These are phyloP conservation scores for Boletus vinaceobasis DNA, from an alignment of 768 basidiomycete genomes.

Conservation along the genomic window DNA sequence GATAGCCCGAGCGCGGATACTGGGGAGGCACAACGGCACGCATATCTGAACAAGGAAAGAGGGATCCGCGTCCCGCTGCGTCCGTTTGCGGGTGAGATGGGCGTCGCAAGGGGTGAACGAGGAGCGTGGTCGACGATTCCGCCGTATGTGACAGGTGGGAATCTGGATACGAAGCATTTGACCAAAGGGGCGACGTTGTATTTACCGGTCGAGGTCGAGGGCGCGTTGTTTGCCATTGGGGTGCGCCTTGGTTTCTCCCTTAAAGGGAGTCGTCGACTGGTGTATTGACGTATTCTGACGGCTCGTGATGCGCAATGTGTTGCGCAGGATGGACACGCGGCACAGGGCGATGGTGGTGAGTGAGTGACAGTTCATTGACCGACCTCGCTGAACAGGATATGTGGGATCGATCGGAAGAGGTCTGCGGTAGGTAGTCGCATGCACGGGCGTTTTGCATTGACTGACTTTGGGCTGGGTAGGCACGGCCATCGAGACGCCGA, in stretches of 20 bases:
- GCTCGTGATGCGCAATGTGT: neutral
- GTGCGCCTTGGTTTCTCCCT: constrained; percentile 25
- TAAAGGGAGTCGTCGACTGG: neutral
- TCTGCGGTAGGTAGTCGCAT: constrained; percentile 45
- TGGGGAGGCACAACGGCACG: constrained; percentile 26
- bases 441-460: neutral
- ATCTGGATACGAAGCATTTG: constrained; percentile 58
- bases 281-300: neutral
- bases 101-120: constrained; percentile 47
- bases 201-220: constrained; percentile 56
- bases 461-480: constrained; percentile 31
- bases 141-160: constrained; percentile 59
- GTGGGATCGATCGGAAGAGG: constrained; percentile 37
- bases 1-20: neutral
- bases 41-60: constrained; percentile 50
- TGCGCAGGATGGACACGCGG: constrained; percentile 59
- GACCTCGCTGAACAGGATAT: neutral
- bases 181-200: constrained; percentile 53
- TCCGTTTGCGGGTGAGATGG: constrained; percentile 66
- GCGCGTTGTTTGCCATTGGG: constrained; percentile 59
- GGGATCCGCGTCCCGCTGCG: constrained; percentile 48
- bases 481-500: constrained; percentile 62
- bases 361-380: neutral
- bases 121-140: constrained; percentile 62
- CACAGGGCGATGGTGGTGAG: constrained; percentile 64